Evolutionary conservation across 805 yeast genomes (phyloP), one percentile per base, ranked within the genome.

Genomic region (Schizosaccharomyces cryophilus): DNA sequence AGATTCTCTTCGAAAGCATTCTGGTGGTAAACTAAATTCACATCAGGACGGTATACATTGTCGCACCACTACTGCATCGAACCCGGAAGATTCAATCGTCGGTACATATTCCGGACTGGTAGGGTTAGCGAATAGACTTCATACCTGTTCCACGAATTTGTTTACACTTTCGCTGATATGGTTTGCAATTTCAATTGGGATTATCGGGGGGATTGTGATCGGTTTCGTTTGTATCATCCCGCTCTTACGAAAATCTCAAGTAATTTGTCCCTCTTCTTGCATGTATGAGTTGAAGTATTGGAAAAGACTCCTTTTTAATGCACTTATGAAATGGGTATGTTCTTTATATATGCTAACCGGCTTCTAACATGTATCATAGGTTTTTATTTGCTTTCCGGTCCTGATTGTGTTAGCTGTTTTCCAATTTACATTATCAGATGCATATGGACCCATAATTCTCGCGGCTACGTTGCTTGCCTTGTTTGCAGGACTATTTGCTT

Each of bases 161-260:
- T 70, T 70, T 62, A 62, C 67, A 64, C 69, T 71, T 5, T 63
- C 67, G 4, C 63, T 70, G 29, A 63, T 71, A 19, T 71, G 71
- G 69, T 71, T 69, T 66, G 64, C 66, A 7, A 66, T 71, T 29
- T 61, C 66, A 31, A 60, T 70, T 58, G 70, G 64, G 6, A 66
- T 62, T 1, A 62, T 67, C 17, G 54, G 68, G 5, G 61, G 63
- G 5, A 60, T 62, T 17, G 64, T 69, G 38, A 56, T 70, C 42
- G 56, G 60, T n/a, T 63, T 70, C 64, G 65, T 69, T 54, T 48
- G 67, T 4, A 56, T 62, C 19, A 63, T 70, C 13, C 71, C 69
- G 40, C 35, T 67, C 9, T 62, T 64, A 56, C 19, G 54, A 13
- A 30, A 56, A 26, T 17, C 21, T 17, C n/a, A 5, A 11, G 5